phyloP scores from a whole-genome alignment of 441 rosid genomes.

The Arabidopsis hybrid region DNA sequence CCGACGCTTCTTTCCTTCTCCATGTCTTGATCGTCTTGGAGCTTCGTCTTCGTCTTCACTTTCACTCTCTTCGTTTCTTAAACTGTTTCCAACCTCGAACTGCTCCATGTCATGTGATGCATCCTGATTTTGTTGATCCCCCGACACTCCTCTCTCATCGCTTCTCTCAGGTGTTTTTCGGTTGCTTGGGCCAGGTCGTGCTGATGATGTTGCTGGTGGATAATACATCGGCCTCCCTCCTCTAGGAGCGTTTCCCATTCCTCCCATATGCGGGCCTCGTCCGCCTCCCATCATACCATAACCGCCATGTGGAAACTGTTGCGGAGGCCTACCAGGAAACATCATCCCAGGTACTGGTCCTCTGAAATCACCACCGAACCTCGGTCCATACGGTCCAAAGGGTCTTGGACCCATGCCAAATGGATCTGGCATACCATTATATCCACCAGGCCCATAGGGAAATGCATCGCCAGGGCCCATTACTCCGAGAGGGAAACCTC shows the following conservation, averaged over 20 bases:
- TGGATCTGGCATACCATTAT: conserved; percentile 74
- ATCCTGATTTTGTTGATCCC: conserved; percentile 45
- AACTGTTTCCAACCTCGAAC: conserved; percentile 57
- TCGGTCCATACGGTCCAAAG: conserved; percentile 83
- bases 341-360: conserved; percentile 88
- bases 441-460: conserved; percentile 83
- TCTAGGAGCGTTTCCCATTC: conserved; percentile 73
- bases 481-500: conserved; percentile 77
- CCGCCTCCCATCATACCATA: conserved; percentile 98
- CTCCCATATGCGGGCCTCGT: conserved; percentile 86
- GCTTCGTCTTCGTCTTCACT: conserved; percentile 99
- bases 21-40: conserved; percentile 95
- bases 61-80: conserved; percentile 71
- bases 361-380: conserved; percentile 88
- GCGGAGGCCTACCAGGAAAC: conserved; percentile 96
- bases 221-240: conserved; percentile 71
- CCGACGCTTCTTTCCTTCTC: conserved; percentile 90
- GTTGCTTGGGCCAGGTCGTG: conserved; percentile 59
- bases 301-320: conserved; percentile 87
- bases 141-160: conserved; percentile 48
- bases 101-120: conserved; percentile 60
- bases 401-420: conserved; percentile 83
- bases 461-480: conserved; percentile 91
- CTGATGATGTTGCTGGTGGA: conserved; percentile 51
- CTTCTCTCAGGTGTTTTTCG: conserved; percentile 57